A percentile compares a stretch with the other conserved stretches of the same genome.
Evolutionary conservation across 257 asterid genomes (phyloP).

Genomic region (Apocynum venetum): DNA sequence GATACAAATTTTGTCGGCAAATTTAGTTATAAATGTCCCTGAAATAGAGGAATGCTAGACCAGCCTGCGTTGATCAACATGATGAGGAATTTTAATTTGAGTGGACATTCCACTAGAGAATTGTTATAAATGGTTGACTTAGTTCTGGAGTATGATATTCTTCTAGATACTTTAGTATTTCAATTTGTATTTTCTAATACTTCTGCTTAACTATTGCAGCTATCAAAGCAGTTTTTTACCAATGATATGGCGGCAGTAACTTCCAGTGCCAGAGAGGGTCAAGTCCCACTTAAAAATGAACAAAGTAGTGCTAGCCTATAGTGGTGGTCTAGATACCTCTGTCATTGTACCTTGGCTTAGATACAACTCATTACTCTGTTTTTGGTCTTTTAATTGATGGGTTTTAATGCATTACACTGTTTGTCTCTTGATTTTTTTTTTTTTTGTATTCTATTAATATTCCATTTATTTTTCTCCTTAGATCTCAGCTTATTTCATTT

Average conservation of each 20-base stretch:
- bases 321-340: slow-evolving; percentile 97
- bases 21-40: no score
- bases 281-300: slow-evolving; percentile 54
- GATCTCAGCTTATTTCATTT: background rate
- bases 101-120: background rate
- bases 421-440: background rate
- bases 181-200: background rate
- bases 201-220: slow-evolving; percentile 33
- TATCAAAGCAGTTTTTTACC: slow-evolving; percentile 61
- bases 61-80: background rate
- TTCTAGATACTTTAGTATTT: background rate
- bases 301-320: slow-evolving; percentile 92
- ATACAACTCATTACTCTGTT: slow-evolving; percentile 28
- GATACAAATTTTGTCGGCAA: no score
- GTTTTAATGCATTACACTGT: background rate
- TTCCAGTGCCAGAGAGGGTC: slow-evolving; percentile 37
- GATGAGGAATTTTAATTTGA: background rate
- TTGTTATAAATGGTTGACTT: background rate
- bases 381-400: background rate
- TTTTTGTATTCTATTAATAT: background rate
- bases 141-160: background rate
- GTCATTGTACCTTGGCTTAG: slow-evolving; percentile 99
- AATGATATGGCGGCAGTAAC: slow-evolving; percentile 46
- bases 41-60: background rate
- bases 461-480: background rate